A percentile compares a stretch with the other conserved stretches of the same genome.
These are phyloP conservation scores for Murraya paniculata DNA, from an alignment of 345 rosid species.

Conservation along the genomic window DNA sequence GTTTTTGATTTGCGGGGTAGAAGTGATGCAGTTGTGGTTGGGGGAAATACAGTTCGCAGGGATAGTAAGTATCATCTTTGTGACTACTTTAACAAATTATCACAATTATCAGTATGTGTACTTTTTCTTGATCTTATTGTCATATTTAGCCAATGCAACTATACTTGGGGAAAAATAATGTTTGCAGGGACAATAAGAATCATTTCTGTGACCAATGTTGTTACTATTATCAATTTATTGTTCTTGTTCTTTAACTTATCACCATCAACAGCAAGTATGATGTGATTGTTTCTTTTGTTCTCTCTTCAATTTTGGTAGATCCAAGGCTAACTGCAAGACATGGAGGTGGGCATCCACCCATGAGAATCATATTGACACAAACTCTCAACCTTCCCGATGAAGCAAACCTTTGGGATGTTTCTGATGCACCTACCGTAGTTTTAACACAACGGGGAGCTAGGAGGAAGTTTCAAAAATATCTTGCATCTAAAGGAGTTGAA, in stretches of 20 bases:
- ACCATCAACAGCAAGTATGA: neutral
- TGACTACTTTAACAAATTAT: neutral
- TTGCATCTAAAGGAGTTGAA: conserved; percentile 88
- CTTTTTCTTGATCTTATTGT: neutral
- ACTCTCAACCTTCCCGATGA: conserved; percentile 83
- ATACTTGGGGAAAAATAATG: conserved; percentile 84
- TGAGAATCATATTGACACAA: conserved; percentile 75
- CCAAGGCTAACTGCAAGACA: conserved; percentile 86
- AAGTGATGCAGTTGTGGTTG: conserved; percentile 89
- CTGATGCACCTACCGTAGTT: conserved; percentile 77
- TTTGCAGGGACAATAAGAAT: conserved; percentile 68
- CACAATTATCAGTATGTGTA: neutral
- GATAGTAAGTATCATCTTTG: conserved; percentile 53
- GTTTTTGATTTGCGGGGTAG: conserved; percentile 83
- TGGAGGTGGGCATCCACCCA: conserved; percentile 88
- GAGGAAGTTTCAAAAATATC: conserved; percentile 74
- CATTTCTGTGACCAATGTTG: neutral
- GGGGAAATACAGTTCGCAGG: conserved; percentile 86
- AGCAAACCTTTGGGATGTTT: conserved; percentile 87
- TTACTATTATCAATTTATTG: neutral
- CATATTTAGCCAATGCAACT: conserved; percentile 59
- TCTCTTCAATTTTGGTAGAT: conserved; percentile 41
- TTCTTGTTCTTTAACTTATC: neutral
- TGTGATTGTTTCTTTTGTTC: neutral
- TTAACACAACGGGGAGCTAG: conserved; percentile 92